These are phyloP conservation scores for Purpureocillium lavendulum DNA, from an alignment of 2,329 filamentous ascomycete genomes.

Conservation along the genomic window DNA sequence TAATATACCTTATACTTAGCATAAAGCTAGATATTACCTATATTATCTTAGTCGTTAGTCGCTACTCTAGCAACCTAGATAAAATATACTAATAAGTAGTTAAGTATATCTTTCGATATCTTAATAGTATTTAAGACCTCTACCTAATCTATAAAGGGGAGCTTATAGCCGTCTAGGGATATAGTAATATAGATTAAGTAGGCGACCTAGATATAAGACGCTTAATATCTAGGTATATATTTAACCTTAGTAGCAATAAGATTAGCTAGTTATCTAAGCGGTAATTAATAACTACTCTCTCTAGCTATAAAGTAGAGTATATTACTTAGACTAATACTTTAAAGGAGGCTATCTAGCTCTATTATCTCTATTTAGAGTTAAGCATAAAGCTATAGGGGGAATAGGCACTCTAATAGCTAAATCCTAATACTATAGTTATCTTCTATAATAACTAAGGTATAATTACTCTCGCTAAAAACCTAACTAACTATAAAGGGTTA, in stretches of 20 bases:
- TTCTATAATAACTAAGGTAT: too few species aligned
- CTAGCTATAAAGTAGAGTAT: background rate
- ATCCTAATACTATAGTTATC: too few species aligned
- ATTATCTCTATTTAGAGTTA: too few species aligned
- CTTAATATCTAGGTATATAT: background rate
- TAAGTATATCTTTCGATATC: background rate
- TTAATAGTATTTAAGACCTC: constrained; percentile 2
- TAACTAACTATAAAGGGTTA: background rate
- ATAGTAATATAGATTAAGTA: background rate
- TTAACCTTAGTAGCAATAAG: too few species aligned
- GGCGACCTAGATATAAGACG: background rate
- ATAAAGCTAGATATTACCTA: background rate
- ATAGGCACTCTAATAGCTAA: too few species aligned
- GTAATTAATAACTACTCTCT: background rate
- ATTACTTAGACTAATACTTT: background rate
- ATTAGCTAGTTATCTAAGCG: background rate
- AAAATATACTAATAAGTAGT: background rate
- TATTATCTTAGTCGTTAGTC: background rate
- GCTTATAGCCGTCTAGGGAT: background rate
- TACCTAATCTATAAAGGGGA: background rate
- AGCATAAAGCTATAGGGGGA: too few species aligned
- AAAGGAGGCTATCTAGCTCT: background rate
- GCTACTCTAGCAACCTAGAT: background rate
- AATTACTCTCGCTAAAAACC: background rate
- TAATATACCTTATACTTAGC: too few species aligned